These are phyloP conservation scores for Lodderomyces oxycetoniae DNA, from an alignment of 1,139 yeast species.

Conservation along the genomic window DNA sequence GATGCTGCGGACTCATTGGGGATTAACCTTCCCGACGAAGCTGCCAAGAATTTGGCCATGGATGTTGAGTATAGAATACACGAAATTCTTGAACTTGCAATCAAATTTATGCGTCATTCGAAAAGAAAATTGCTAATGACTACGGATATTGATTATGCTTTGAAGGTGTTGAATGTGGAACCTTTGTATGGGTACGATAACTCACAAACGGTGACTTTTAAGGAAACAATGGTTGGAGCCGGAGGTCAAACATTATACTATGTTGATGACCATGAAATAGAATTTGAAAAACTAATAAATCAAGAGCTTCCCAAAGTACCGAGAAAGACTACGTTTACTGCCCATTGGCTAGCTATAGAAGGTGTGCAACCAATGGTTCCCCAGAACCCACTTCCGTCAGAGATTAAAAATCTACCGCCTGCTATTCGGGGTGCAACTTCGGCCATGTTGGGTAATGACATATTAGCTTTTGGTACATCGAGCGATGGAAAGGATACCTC, in stretches of 20 bases:
- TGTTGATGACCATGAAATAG: conserved; percentile 86
- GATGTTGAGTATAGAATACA: conserved; percentile 96
- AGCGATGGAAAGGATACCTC: conserved; percentile 18
- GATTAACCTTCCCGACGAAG: conserved; percentile 81
- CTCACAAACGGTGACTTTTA: conserved; percentile 58
- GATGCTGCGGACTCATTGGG: conserved; percentile 96
- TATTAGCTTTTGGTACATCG: conserved; percentile 25
- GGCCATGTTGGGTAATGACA: conserved; percentile 40
- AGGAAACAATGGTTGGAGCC: conserved; percentile 85
- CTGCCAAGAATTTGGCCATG: conserved; percentile 93
- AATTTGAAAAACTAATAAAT: conserved; percentile 88
- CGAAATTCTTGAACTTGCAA: conserved; percentile 92
- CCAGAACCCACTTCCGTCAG: conserved; percentile 86
- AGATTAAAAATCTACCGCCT: conserved; percentile 63
- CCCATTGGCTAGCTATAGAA: conserved; percentile 98
- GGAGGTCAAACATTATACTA: conserved; percentile 88
- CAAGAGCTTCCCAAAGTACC: conserved; percentile 96
- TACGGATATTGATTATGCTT: conserved; percentile 74
- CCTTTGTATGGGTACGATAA: conserved; percentile 76
- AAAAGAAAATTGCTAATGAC: conserved; percentile 81
- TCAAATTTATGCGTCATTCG: conserved; percentile 92
- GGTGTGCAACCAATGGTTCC: conserved; percentile 98
- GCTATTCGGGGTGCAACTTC: conserved; percentile 67
- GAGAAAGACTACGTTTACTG: conserved; percentile 84
- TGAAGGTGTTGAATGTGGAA: conserved; percentile 83